Evolutionary conservation across 805 yeast species (phyloP).

Genomic region (Lachancea nothofagi): DNA sequence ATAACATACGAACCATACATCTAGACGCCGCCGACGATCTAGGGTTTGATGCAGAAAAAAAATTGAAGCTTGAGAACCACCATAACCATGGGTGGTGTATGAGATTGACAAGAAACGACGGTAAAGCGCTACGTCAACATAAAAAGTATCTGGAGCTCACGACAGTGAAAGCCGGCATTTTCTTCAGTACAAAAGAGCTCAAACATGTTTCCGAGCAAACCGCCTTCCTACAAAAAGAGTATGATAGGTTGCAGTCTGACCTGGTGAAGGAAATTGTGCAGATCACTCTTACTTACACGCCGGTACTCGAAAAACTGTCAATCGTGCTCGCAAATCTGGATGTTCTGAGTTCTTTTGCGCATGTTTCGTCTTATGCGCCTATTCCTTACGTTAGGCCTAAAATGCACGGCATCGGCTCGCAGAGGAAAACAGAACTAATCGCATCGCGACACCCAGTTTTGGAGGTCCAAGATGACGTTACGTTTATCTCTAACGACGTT

Average conservation of each 20-base stretch:
- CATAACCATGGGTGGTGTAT: constrained; percentile 91
- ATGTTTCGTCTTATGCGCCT: constrained; percentile 76
- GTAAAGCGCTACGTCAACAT: constrained; percentile 59
- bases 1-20: constrained; percentile 56
- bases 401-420: constrained; percentile 46
- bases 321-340: constrained; percentile 67
- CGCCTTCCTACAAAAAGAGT: constrained; percentile 54
- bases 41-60: constrained; percentile 77
- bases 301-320: constrained; percentile 67
- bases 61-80: constrained; percentile 83
- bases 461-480: constrained; percentile 84
- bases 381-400: constrained; percentile 72
- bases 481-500: constrained; percentile 92
- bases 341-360: constrained; percentile 81
- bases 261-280: constrained; percentile 78
- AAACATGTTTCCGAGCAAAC: constrained; percentile 55
- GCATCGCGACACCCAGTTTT: constrained; percentile 94
- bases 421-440: constrained; percentile 49
- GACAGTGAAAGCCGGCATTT: constrained; percentile 93
- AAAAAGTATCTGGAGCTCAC: constrained; percentile 69
- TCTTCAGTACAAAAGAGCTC: constrained; percentile 70
- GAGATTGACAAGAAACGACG: constrained; percentile 86
- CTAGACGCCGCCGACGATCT: constrained; percentile 64
- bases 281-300: constrained; percentile 75
- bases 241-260: constrained; percentile 67